Base-by-base conservation (phyloP, 2,329 filamentous ascomycete genomes). In the Ceratocystis papillata region DNA sequence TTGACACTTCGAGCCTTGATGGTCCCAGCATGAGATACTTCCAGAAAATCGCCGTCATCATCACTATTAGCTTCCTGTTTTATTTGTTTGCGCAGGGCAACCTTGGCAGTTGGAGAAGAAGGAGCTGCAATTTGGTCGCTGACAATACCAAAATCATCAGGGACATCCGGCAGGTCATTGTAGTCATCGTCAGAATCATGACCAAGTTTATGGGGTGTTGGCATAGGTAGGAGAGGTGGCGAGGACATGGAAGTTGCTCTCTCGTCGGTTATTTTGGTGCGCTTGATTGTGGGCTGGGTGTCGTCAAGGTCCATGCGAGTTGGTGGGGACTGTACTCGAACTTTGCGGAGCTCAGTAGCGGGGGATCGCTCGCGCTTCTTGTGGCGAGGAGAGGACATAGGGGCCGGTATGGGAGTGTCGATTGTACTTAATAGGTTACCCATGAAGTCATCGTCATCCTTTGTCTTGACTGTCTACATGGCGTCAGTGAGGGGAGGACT, bases 401-500 rank as follows among this genome's bases (percentile, higher is more conserved):
- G 76, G 0, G 76, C 75, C 0, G 80, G 78, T 65, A 83, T 77
- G 72, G 94, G 96, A 62, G 84, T 83, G 73, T 96, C 90, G 65
- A 99, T 89, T 75, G 96, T 90, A 68, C 86, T 90, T 0, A 99
- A 83, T 1, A 99, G 81, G 72, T 87, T 85, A 20, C 85, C 83
- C 76, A 99, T 83, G 76, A 97, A 99, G 66, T 88, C 87, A 67
- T 90, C 88, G 72, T 97, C 93, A 70, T 90, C 93, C 71, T 92
- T 87, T 4, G 90, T 95, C 72, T 88, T 89, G 68, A 85, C 79
- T 55, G 84, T 83, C 89, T 91, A 67, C 20, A 33, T 28, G 4
- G 41, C 20, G 37, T 67, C 41, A 25, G 20, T 53, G 71, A 37
- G 70, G 65, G 62, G 44, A 30, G 7, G 12, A 5, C 50, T 15